Percentiles rank a stretch among this genome's conserved stretches.
phyloP scores from a whole-genome alignment of 1,284 basidiomycete species.

The Pulchroboletus neoregius region DNA sequence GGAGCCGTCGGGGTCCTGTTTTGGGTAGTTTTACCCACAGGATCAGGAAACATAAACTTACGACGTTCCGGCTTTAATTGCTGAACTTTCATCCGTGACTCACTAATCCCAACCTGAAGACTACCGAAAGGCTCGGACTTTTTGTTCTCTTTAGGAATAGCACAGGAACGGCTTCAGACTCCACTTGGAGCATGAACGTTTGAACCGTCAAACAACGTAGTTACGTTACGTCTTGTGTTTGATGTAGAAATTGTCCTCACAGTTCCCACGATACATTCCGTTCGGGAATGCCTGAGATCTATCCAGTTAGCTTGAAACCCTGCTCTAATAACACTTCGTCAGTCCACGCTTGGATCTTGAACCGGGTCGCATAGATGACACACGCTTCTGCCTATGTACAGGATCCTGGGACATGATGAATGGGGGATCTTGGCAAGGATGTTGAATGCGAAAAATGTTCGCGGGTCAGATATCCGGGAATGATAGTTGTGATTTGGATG shows the following conservation, averaged over 20 bases:
- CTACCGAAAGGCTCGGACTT: background rate
- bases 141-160: background rate
- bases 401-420: background rate
- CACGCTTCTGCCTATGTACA: background rate
- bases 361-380: background rate
- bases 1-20: background rate
- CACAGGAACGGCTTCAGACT: too few relatives aligned
- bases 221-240: background rate
- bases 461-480: background rate
- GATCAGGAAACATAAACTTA: too few relatives aligned
- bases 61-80: background rate
- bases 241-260: background rate
- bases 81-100: background rate
- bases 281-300: background rate
- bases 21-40: background rate
- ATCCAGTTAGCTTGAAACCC: background rate
- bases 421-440: background rate
- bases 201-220: background rate
- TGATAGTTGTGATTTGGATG: conserved; percentile 11
- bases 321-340: background rate
- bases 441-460: background rate
- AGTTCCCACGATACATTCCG: background rate
- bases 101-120: background rate
- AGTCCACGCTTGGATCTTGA: background rate
- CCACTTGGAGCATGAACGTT: too few relatives aligned